Base-by-base conservation (phyloP, 2,329 filamentous ascomycete genomes). In the Trichophyton equinum region DNA sequence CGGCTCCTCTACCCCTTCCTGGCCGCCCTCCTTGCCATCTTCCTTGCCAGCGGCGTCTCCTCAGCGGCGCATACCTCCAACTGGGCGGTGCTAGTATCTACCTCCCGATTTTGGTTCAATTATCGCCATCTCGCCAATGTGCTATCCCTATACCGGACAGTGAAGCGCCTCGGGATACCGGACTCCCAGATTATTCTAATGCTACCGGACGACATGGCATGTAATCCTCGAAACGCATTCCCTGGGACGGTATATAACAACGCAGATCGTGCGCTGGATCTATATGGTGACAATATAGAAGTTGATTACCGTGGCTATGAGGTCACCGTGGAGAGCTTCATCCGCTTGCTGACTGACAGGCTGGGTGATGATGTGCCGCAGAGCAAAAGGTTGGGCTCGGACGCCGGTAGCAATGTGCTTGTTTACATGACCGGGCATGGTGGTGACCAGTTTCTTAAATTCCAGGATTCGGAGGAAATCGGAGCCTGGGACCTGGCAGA, bases 381-480 rank as follows among this genome's bases (percentile, higher is more conserved):
- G 66, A 95, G 90, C 75, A 99, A 99, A 79, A 83, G 94, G 58
- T 79, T 99, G 63, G 82, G 96, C 70, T 97, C 92, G 3, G 94
- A 99, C 71, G 91, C 96, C 67, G 85, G 92, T 62, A 95, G 90
- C 75, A 99, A 99, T 70, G 95, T 99, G 62, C 78, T 99, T 61
- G 92, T 99, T 9, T 99, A 99, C 78, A 99, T 99, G 94, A 99
- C 94, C 0, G 94, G 94, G 0, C 94, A 99, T 69, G 94, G 94
- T 36, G 94, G 94, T 18, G 96, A 97, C 72, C 91, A 96, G 76
- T 99, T 99, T 68, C 77, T 99, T 62, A 99, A 99, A 74, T 99
- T 99, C 70, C 94, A 99, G 74, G 94, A 99, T 68, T 89, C 91
- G 5, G 94, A 99, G 74, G 94, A 99, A 76, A 97, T 99, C 66